Evolutionary conservation across 768 basidiomycete genomes (phyloP).

Genomic region (Gloeopeniophorella convolvens): DNA sequence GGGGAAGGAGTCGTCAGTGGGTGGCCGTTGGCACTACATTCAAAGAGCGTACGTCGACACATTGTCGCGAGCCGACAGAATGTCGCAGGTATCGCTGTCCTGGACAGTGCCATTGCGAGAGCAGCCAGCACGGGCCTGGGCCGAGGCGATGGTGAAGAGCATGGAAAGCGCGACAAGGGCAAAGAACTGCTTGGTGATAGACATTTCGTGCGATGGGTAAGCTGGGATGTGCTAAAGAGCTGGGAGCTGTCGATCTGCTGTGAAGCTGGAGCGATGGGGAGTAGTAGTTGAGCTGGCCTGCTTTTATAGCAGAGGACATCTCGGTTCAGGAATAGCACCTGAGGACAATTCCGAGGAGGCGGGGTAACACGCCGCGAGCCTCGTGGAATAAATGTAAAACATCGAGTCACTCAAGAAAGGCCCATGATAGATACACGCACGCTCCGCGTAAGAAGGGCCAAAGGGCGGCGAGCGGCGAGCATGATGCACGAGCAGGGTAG

Average conservation of each 20-base stretch:
- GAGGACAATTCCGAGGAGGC: no score
- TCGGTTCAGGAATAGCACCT: neutral
- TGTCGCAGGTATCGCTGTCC: slow-evolving; percentile 49
- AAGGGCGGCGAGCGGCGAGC: no score
- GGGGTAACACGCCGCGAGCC: neutral
- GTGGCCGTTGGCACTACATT: neutral
- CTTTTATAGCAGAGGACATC: neutral
- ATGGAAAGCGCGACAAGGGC: neutral
- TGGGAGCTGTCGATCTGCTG: neutral
- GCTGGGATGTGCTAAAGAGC: neutral
- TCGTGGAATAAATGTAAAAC: neutral
- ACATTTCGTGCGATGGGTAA: neutral
- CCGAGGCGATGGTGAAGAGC: neutral
- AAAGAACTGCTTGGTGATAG: neutral
- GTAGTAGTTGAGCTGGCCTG: neutral
- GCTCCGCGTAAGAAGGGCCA: no score
- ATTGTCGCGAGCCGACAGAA: slow-evolving; percentile 40
- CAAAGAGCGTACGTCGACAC: slow-evolving; percentile 38
- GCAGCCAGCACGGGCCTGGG: slow-evolving; percentile 30
- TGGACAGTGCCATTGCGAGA: slow-evolving; percentile 46
- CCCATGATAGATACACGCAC: no score
- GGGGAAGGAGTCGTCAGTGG: neutral
- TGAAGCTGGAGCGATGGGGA: neutral
- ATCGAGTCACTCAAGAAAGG: no score
- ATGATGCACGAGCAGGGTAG: no score